Evolutionary conservation across 768 basidiomycete genomes (phyloP).

Genomic region (Galerina marginata): DNA sequence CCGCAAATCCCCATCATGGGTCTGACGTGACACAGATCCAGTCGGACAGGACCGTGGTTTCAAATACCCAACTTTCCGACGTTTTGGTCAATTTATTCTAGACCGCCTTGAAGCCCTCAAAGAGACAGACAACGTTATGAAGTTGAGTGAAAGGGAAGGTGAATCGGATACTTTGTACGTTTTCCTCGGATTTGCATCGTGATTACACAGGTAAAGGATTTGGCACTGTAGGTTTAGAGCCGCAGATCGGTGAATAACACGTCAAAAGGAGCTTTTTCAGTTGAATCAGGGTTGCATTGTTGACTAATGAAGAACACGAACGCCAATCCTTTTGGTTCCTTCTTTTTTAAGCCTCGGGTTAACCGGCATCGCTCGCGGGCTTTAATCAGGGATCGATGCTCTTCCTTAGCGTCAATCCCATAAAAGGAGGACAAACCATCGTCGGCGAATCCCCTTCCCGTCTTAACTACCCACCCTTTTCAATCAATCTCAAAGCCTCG

Average conservation of each 20-base stretch:
- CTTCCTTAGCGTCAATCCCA: slow-evolving; percentile 13
- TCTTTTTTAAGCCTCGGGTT: slow-evolving; percentile 27
- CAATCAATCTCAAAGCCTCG: background rate
- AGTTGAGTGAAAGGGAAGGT: background rate
- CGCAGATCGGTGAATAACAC: slow-evolving; percentile 30
- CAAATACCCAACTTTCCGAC: background rate
- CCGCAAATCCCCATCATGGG: slow-evolving; percentile 12
- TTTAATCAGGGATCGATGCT: background rate
- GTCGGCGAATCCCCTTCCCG: slow-evolving; percentile 19
- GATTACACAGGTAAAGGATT: background rate
- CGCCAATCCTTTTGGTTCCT: slow-evolving; percentile 33
- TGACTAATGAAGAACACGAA: slow-evolving; percentile 15
- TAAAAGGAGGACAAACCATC: slow-evolving; percentile 14
- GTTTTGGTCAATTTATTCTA: background rate
- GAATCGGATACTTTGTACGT: background rate
- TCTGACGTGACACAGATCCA: slow-evolving; percentile 16
- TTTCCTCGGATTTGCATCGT: slow-evolving; percentile 13
- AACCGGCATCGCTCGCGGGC: slow-evolving; percentile 24
- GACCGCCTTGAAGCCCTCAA: background rate
- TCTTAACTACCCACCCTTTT: slow-evolving; percentile 9
- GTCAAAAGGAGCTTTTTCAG: slow-evolving; percentile 13
- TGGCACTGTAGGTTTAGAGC: slow-evolving; percentile 12
- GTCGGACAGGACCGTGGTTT: background rate
- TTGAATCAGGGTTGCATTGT: slow-evolving; percentile 11
- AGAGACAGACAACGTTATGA: background rate